Base-by-base conservation (phyloP, 2,329 filamentous ascomycete species). In the Pseudopyrenochaeta lycopersici region DNA sequence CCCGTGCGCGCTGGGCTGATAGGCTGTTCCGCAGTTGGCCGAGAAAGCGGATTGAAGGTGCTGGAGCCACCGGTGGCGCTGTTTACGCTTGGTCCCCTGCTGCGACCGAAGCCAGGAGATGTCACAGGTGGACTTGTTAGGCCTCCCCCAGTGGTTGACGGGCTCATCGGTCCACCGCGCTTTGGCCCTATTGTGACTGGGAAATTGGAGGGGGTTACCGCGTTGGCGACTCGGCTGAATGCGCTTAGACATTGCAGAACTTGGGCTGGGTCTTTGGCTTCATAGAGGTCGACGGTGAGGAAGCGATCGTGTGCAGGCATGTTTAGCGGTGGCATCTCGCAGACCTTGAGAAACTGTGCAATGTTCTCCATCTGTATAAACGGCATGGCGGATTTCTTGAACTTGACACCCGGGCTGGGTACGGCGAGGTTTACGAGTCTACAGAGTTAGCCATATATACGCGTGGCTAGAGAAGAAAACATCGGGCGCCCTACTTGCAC, bases 301-400 rank as follows among this genome's bases (percentile, higher is more conserved):
- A 99, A 99, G 63, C 93, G 88, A 77, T 99, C 95, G 80, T 99
- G 95, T 40, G 93, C 88, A 52, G 91, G 92, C 54, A 99, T 87
- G 76, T 88, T 93, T 46, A 99, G 81, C 0, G 95, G 95, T 21
- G 90, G 86, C 45, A 85, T 81, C 77, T 97, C 91, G 80, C 93
- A 96, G 55, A 92, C 92, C 70, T 86, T 88, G 48, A 99, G 86
- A 78, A 97, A 99, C 72, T 96, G 91, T 4, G 93, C 96, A 71
- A 99, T 97, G 75, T 99, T 99, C 77, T 99, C 95, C 93, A 98
- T 98, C 77, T 99, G 95, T 35, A 98, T 94, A 74, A 99, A 99
- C 0, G 95, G 95, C 94, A 98, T 98, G 35, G 87, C 80, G 1
- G 93, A 97, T 72, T 89, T 84, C 79, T 98, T 98, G 84, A 90